Evolutionary conservation across 2,329 filamentous ascomycete species (phyloP), one percentile per base, ranked within the genome.

Genomic region (Diaporthe longicolla): DNA sequence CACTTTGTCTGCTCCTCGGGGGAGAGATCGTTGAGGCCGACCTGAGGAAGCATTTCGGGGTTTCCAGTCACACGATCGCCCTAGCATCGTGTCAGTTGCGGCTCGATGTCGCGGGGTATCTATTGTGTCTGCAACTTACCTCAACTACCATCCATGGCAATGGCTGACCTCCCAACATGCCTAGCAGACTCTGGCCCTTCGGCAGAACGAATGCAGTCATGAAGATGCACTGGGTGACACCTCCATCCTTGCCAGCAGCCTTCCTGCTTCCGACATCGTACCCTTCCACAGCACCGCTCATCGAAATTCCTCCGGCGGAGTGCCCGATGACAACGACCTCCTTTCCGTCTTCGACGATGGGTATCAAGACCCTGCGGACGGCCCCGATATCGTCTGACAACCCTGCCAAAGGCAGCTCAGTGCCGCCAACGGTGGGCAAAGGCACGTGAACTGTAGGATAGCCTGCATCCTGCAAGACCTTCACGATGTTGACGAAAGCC

Each of bases 321-420:
- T 88, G 85, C 5, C 82, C 80, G 7, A 84, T 76, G 1, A 87
- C 80, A 0, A 87, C 76, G 17, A 87, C 82, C 35, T 86, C 79
- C 57, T 85, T 83, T 19, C 83, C 82, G 1, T 77, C 72, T 26
- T 82, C 81, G 7, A 80, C 77, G 17, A 86, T 79, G 9, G 72
- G 68, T 43, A 43, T 11, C n/a, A 71, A 17, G 7, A 66, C 68
- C n/a, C 24, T 54, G 19, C 68, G 68, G 32, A 74, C 45, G n/a
- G 68, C 72, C 15, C 45, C 52, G 24, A 71, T 32, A 37, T 74
- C 72, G 29, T 74, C 72, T 9, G 68, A n/a, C 37, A 74, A 52
- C 17, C 72, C 72, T 26, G 57, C 55, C 17, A 70, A 63, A 32
- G 71, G 71, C 11, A 70, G 43, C 32, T 45, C 45, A 0, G 68